phyloP scores from a whole-genome alignment of 2,329 filamentous ascomycete genomes.

The Aspergillus fijiensis region DNA sequence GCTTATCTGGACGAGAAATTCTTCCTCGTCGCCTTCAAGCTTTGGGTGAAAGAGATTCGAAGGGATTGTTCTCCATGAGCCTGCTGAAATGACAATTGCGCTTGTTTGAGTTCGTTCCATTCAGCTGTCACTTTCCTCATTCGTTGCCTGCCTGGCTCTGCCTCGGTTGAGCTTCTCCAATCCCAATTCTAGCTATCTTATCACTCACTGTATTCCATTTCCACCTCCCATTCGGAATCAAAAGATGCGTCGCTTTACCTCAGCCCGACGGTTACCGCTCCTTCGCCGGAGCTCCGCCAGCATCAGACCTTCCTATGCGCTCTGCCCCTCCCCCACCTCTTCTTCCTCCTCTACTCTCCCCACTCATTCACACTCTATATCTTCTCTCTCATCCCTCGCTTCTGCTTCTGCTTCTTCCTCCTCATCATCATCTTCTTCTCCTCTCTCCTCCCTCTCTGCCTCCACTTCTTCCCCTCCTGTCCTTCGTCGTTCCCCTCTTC shows the following conservation, averaged over 20 bases:
- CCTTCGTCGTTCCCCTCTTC: slow-evolving; percentile 22
- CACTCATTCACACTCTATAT: slow-evolving; percentile 25
- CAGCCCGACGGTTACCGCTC: slow-evolving; percentile 33
- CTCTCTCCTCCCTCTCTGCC: slow-evolving; percentile 23
- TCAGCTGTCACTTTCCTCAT: not conserved
- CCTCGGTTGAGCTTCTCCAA: not conserved
- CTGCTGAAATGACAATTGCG: not conserved
- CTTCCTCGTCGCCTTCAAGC: not conserved
- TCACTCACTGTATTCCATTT: not conserved
- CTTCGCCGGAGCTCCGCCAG: slow-evolving; percentile 24
- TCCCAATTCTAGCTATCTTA: too few species aligned
- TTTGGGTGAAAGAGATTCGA: not conserved
- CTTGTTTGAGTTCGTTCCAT: not conserved
- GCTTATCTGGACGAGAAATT: not conserved
- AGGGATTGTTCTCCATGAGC: not conserved
- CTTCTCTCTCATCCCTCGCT: slow-evolving; percentile 26
- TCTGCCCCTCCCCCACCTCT: not conserved
- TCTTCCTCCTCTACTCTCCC: slow-evolving; percentile 10
- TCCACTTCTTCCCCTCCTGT: slow-evolving; percentile 22
- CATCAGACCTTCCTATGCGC: not conserved
- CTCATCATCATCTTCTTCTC: slow-evolving; percentile 25
- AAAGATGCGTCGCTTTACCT: slow-evolving; percentile 35
- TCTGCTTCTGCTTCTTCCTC: slow-evolving; percentile 23
- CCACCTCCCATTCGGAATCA: not conserved
- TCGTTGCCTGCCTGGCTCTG: not conserved